Base-by-base conservation (phyloP, 106 monocot genomes). In the Phalaenopsis aphrodite region DNA sequence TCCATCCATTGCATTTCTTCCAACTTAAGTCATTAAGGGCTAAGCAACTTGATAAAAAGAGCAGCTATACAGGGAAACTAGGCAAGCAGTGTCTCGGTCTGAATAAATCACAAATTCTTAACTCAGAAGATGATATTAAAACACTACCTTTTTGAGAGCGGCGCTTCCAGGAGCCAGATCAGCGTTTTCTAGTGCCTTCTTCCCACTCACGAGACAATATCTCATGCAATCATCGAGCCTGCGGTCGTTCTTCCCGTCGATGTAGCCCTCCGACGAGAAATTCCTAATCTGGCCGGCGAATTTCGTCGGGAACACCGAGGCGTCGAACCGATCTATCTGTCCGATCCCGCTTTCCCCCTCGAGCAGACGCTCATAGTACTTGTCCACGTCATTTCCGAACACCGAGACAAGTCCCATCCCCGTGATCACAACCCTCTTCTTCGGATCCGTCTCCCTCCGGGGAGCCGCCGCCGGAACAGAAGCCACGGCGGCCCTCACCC, bases 391-490 rank as follows among this genome's bases (percentile, higher is more conserved):
- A 85, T 97, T 94, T 19, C 97, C 97, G 77, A 97, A 92, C 5
- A 94, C 94, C 42, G 97, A 94, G 9, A 97, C 97, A 16, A 97
- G 85, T 46, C 97, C 94, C 96, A 92, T 97, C 46, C 96, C 96
- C 17, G 96, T 97, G 77, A 97, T 89, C 37, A 97, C 96, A 8
- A 97, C 94, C 52, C 97, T 48, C 85, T 94, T 97, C 89, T 90
- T 96, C 61, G 96, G 91, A 86, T 96, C 93, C 74, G 87, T 90
- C 86, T 97, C 96, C 69, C 96, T 84, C 78, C 85, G 86, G 42
- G 95, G 88, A n/a, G 87, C 77, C n/a, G 75, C 39, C 45, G 72
- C 69, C 43, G 43, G 43, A 17, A 85, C 82, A 17, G 84, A 81
- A 43, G 78, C 38, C 42, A 76, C 46, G 55, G 83, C 55, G n/a